phyloP scores from a whole-genome alignment of 1,284 basidiomycete genomes.

The Golubevia pallescens region DNA sequence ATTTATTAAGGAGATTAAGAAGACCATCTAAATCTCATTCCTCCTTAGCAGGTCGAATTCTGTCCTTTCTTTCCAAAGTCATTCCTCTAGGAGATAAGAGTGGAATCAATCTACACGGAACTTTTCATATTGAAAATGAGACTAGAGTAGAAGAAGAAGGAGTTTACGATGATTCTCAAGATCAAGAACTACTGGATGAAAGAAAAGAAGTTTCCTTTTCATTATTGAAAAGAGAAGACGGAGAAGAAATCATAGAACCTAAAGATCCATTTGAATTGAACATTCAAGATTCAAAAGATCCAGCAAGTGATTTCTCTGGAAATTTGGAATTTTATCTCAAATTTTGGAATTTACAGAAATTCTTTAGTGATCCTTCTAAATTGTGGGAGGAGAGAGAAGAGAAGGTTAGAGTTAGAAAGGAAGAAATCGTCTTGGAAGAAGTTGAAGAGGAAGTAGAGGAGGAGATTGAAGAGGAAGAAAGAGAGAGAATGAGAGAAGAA shows the following conservation, averaged over 20 bases:
- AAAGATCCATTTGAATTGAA: too few relatives aligned
- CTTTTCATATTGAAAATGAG: constrained; percentile 54
- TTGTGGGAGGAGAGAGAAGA: too few relatives aligned
- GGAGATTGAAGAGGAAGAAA: constrained; percentile 1
- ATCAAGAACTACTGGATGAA: neutral
- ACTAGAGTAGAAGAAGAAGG: constrained; percentile 11
- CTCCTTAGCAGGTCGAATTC: constrained; percentile 48
- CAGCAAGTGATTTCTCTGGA: too few relatives aligned
- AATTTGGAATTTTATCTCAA: too few relatives aligned
- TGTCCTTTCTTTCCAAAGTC: constrained; percentile 42
- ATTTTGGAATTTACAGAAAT: too few relatives aligned
- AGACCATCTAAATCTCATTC: constrained; percentile 41
- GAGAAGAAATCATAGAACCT: too few relatives aligned
- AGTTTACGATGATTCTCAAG: neutral
- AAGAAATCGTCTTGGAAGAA: neutral
- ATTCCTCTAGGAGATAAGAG: constrained; percentile 57
- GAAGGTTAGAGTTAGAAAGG: too few relatives aligned
- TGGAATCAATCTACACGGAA: constrained; percentile 53
- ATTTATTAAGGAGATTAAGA: constrained; percentile 49
- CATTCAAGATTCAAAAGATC: too few relatives aligned
- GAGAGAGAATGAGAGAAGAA: constrained; percentile 9
- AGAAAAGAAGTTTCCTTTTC: too few relatives aligned
- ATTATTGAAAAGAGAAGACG: too few relatives aligned
- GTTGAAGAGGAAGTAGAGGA: neutral
- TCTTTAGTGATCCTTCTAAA: too few relatives aligned